Evolutionary conservation across 768 basidiomycete genomes (phyloP), one percentile per base, ranked within the genome.

Genomic region (Boletus vermiculosoides): DNA sequence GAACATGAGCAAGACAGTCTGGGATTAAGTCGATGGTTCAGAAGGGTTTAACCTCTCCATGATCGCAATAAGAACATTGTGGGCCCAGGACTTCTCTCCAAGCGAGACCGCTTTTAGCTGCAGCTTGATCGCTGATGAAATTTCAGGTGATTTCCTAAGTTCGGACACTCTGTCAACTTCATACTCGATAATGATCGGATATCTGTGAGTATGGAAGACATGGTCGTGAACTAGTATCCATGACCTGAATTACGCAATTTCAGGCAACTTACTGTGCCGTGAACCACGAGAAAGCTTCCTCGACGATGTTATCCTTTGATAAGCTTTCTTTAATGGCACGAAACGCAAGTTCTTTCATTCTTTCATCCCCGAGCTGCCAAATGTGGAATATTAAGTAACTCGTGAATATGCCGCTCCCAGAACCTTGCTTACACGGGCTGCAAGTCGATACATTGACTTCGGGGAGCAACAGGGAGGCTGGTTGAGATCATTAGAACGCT

Each of bases 371-470:
- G 13, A 70, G 50, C 69, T 70, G 54, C 15, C 59, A 37, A 22
- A 41, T 8, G 25, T 28, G 30, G 20, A 8, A n/a, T 8, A 39
- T 56, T 22, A 45, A 36, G 15, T 7, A 12, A 44, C 16, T 33
- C 16, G 1, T 46, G 20, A 7, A 45, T 8, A 20, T 37, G 30
- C 25, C 33, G 4, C 42, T 34, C 33, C 23, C 23, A 30, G 16
- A 28, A 50, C 23, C 8, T 36, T 41, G 28, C 66, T 58, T 51
- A 74, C 73, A 22, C 31, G 61, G 18, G 15, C 39, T 23, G 73
- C 73, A 10, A 74, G 62, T 50, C 73, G 70, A 61, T 73, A 75
- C 74, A 75, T 74, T 11, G 73, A 74, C 63, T 75, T 74, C 54
- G 74, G 73, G 18, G 73, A 75, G 25, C 73, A 74, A 20, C 46